These are phyloP conservation scores for Sequoia sempervirens DNA, from an alignment of 75 land plant species.

Conservation along the genomic window DNA sequence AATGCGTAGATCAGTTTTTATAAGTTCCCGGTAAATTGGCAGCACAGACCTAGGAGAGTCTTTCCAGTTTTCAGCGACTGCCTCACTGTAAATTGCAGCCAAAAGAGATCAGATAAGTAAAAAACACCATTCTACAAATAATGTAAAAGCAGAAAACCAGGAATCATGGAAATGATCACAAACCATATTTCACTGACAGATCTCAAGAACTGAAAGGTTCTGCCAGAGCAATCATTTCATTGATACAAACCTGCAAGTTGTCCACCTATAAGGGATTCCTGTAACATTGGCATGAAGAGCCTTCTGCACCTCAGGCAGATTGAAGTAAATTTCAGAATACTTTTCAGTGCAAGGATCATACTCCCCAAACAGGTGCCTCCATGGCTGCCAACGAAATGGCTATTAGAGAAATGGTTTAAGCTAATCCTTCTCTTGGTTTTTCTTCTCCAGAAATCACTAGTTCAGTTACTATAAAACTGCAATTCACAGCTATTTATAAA, in stretches of 20 bases:
- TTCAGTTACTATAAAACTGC: neutral
- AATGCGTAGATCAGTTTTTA: conserved; percentile 67
- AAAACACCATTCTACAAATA: neutral
- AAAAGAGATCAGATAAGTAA: neutral
- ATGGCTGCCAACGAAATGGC: conserved; percentile 14
- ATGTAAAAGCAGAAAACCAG: neutral
- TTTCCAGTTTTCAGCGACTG: conserved; percentile 51
- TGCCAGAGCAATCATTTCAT: neutral
- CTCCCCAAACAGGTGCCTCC: conserved; percentile 40
- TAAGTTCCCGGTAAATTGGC: conserved; percentile 79
- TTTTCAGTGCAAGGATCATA: conserved; percentile 87
- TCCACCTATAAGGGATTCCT: conserved; percentile 66
- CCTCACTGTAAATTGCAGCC: conserved; percentile 41
- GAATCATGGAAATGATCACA: neutral
- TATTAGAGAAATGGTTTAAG: neutral
- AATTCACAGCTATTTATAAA: neutral
- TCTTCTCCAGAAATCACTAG: neutral
- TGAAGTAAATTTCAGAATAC: conserved; percentile 68
- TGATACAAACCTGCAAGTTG: conserved; percentile 68
- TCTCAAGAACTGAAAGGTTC: neutral
- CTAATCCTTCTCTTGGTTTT: neutral
- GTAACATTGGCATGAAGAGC: conserved; percentile 94
- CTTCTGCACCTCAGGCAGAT: conserved; percentile 83
- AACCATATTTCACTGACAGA: neutral
- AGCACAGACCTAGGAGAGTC: conserved; percentile 72